Conservation (phyloP, 1,284 basidiomycete genomes). For the Stygiomarasmius scandens region DNA sequence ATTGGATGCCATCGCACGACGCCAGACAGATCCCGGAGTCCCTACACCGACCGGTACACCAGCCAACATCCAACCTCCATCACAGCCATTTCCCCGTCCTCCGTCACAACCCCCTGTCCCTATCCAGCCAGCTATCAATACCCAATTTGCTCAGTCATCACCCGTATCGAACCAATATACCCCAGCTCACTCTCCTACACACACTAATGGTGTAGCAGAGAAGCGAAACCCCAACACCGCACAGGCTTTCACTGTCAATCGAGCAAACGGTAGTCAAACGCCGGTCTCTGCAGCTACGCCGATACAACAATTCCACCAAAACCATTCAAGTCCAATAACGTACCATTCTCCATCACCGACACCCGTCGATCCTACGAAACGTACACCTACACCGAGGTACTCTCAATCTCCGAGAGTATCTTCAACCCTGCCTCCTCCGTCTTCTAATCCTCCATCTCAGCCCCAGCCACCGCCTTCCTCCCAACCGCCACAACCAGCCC, state of each 20-base stretch:
- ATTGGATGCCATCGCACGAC: slow-evolving; percentile 48
- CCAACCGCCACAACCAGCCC: slow-evolving; percentile 3
- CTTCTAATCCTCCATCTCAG: slow-evolving; percentile 19
- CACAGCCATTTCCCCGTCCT: slow-evolving; percentile 5
- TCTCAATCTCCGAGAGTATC: slow-evolving; percentile 9
- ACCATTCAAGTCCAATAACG: slow-evolving; percentile 11
- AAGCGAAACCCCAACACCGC: neutral
- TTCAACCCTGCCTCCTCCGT: neutral
- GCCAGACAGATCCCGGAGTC: slow-evolving; percentile 28
- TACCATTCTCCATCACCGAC: neutral
- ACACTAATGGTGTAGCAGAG: slow-evolving; percentile 9
- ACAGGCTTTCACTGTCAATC: slow-evolving; percentile 1
- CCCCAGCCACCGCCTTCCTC: slow-evolving; percentile 5
- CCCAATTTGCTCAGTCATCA: slow-evolving; percentile 9
- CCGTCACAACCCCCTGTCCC: slow-evolving; percentile 14
- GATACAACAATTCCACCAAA: slow-evolving; percentile 10
- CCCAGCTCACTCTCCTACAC: slow-evolving; percentile 15
- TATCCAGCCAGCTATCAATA: neutral
- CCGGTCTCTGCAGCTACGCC: neutral
- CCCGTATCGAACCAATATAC: slow-evolving; percentile 11
- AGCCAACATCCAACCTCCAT: slow-evolving; percentile 2
- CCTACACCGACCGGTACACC: slow-evolving; percentile 21
- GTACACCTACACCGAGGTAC: slow-evolving; percentile 10
- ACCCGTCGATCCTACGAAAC: neutral
- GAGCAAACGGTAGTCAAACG: slow-evolving; percentile 7